Evolutionary conservation across 1,284 basidiomycete species (phyloP), one percentile per base, ranked within the genome.

Genomic region (Fomitopsis pinicola): DNA sequence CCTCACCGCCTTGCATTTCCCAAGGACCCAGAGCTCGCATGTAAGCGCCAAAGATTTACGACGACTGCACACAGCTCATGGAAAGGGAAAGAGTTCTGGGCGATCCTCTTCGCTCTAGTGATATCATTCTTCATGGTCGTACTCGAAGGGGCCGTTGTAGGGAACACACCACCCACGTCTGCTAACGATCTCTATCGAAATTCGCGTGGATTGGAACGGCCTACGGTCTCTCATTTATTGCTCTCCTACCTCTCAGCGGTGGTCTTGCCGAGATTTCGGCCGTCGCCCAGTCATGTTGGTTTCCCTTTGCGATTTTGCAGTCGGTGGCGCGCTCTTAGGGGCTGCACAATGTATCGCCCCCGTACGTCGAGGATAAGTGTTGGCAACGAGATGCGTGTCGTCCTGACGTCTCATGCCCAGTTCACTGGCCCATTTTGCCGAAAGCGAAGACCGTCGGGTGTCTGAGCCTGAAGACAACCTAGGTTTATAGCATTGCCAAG

Each of bases 81-180:
- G 45, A 60, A 62, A 26, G 59, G 61, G 36, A 52, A 58, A 28
- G 19, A 6, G 1, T 67, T 67, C 59, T 67, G 64, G 64, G 28
- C 66, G 40, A 60, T 65, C n/a, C 59, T 66, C 52, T 38, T 63
- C 26, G 57, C 60, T 5, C 12, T 63, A 9, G 52, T 55, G 17
- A 48, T 63, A 7, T 59, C 62, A 0, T 19, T 60, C 5, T 63
- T 64, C 30, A 57, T 66, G 9, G 59, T 60, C n/a, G 62, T 63
- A 1, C 56, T 68, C 19, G 63, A 67, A 38, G 30, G 57, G 2
- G 63, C 70, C 12, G 68, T 69, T 3, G 67, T 76, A 17, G 68
- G 72, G 3, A 76, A 73, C 10, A 72, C 73, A 0, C 69, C 75
- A 14, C 74, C 75, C 0, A 69, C 68, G 1, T 76, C 76, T 38